phyloP scores from a whole-genome alignment of 352 stramenopile genomes.

The Globisporangium cystogenes region DNA sequence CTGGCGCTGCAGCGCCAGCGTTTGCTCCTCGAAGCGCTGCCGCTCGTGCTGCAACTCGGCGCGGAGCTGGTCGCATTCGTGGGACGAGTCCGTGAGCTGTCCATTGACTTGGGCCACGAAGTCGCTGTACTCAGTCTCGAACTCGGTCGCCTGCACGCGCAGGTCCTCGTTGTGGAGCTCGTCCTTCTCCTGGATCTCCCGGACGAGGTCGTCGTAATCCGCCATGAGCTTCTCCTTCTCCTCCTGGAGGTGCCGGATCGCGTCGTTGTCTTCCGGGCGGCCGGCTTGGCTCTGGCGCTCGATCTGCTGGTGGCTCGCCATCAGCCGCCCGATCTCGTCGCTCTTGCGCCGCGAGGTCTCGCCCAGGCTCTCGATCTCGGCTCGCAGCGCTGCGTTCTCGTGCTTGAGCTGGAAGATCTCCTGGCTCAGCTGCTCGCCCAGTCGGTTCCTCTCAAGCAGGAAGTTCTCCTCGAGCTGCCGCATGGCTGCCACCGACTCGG shows the following conservation, averaged over 20 bases:
- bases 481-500: conserved; percentile 33
- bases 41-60: conserved; percentile 42
- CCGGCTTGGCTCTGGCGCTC: conserved; percentile 20
- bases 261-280: conserved; percentile 18
- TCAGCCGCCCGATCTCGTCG: conserved; percentile 44
- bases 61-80: conserved; percentile 54
- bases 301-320: conserved; percentile 34
- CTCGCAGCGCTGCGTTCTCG: conserved; percentile 34
- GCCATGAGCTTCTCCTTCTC: conserved; percentile 27
- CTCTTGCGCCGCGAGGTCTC: conserved; percentile 46
- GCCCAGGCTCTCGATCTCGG: conserved; percentile 40
- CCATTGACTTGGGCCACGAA: conserved; percentile 45
- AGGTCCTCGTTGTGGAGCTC: conserved; percentile 36
- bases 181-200: conserved; percentile 44
- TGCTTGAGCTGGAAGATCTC: conserved; percentile 30
- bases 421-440: conserved; percentile 30
- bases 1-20: conserved; percentile 29
- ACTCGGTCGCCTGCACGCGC: conserved; percentile 37
- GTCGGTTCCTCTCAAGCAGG: conserved; percentile 33
- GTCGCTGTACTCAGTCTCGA: conserved; percentile 56
- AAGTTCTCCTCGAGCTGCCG: conserved; percentile 47
- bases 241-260: conserved; percentile 33
- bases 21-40: conserved; percentile 57
- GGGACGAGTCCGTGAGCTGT: conserved; percentile 38
- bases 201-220: conserved; percentile 37